A percentile compares a stretch with the other conserved stretches of the same genome.
Evolutionary conservation across 306 rosid species (phyloP).

Genomic region (Echinosophora koreensis): DNA sequence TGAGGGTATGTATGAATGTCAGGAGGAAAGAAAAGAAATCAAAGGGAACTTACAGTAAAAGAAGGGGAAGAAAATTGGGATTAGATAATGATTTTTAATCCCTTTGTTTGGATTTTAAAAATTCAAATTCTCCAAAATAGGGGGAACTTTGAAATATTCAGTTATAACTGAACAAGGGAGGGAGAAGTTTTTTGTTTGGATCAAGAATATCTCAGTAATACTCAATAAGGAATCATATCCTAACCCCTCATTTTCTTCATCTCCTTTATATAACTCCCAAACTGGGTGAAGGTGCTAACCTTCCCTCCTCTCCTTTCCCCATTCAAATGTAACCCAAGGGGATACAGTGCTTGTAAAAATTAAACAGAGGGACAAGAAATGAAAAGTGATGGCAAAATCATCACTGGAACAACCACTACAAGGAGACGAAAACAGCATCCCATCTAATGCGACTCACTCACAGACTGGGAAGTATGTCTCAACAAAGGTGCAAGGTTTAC

Average conservation of each 20-base stretch:
- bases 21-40: neutral
- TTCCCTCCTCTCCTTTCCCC: neutral
- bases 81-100: neutral
- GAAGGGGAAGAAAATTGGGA: neutral
- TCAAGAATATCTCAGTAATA: too few relatives aligned
- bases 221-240: conserved; percentile 1
- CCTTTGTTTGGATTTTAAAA: neutral
- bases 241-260: conserved; percentile 10
- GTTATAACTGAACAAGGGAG: conserved; percentile 2
- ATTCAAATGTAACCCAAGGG: neutral
- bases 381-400: neutral
- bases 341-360: neutral
- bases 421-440: neutral
- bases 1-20: neutral
- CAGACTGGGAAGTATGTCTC: neutral
- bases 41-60: neutral
- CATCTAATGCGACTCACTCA: neutral
- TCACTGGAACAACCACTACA: neutral
- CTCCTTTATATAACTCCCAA: conserved; percentile 3
- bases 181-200: too few relatives aligned
- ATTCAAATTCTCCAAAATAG: neutral
- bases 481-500: neutral
- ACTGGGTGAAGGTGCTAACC: neutral
- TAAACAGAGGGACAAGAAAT: neutral
- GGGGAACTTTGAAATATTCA: neutral